Base-by-base conservation (phyloP, 1,139 yeast genomes). In the Suhomyces terraborum region DNA sequence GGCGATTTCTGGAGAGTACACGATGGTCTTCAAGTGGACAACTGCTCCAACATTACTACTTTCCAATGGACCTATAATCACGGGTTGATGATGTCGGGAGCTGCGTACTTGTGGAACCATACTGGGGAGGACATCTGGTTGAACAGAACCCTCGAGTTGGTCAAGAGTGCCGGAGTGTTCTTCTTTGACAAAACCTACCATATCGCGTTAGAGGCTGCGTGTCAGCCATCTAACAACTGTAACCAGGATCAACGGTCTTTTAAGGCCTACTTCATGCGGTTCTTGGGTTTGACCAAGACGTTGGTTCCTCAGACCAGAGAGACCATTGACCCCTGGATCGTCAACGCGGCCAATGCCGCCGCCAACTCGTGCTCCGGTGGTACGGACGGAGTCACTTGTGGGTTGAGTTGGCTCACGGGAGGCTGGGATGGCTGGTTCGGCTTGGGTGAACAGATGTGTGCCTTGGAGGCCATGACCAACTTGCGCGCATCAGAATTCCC, bases 51-150 rank as follows among this genome's bases (percentile, higher is more conserved):
- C 22, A 55, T 80, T 30, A 71, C 80, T 25, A 62, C 64, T 28
- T 69, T 72, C 29, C 80, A 79, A 58, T 87, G 94, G 94, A 77
- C 88, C 12, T 87, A 87, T 61, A 84, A 86, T 58, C 84, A 83
- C 58, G 95, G 91, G n/a, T 70, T 84, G 22, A 62, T 83, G 61
- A 60, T 86, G 56, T 70, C 85, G 2, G 95, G 95, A 1, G 64
- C 80, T 46, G 94, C 95, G 1, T 84, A 79, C 56, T 58, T 87
- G 58, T 84, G 83, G 62, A 77, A 84, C 55, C 66, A 69, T 49
- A 86, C 95, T n/a, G 62, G 65, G 17, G 78, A 80, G 47, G 64
- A 59, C 4, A 56, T 55, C 20, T 87, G 95, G 95, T 60, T 66
- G 23, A 65, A 68, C 22, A 75, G 88, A 44, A 68, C 82, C 4